Evolutionary conservation across 2,329 filamentous ascomycete species (phyloP).

Genomic region (Nectriaceae sp.): DNA sequence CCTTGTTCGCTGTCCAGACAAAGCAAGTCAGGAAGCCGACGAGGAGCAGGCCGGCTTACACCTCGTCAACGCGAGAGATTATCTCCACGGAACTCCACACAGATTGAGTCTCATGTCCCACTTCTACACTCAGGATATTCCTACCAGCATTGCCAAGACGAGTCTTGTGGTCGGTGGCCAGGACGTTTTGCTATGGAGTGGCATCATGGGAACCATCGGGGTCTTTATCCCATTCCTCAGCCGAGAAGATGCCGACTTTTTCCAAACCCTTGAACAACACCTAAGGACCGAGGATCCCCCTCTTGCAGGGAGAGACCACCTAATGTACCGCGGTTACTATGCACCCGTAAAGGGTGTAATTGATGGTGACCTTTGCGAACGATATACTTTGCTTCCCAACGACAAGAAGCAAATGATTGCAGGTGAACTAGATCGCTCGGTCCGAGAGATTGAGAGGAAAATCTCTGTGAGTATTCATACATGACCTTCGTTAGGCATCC

Average conservation of each 20-base stretch:
- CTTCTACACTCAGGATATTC: constrained; percentile 89
- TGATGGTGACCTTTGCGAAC: constrained; percentile 94
- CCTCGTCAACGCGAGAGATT: constrained; percentile 85
- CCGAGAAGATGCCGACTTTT: constrained; percentile 95
- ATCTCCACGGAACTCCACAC: constrained; percentile 86
- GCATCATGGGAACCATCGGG: constrained; percentile 90
- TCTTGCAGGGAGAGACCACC: constrained; percentile 86
- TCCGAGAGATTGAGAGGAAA: constrained; percentile 93
- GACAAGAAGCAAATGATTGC: constrained; percentile 97
- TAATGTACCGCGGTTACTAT: constrained; percentile 96
- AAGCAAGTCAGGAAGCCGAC: constrained; percentile 86
- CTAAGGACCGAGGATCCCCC: constrained; percentile 85
- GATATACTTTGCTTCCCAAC: constrained; percentile 78
- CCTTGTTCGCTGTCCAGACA: constrained; percentile 83
- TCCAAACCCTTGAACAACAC: constrained; percentile 89
- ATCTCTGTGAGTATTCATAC: constrained; percentile 62
- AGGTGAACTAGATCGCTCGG: constrained; percentile 84
- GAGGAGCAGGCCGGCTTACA: constrained; percentile 90
- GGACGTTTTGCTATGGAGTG: constrained; percentile 90
- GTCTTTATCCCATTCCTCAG: constrained; percentile 89
- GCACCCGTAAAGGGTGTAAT: constrained; percentile 95
- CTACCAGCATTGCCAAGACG: constrained; percentile 86
- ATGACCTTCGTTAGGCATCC: not conserved
- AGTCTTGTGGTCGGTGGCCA: constrained; percentile 88
- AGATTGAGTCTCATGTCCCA: constrained; percentile 84